phyloP scores from a whole-genome alignment of 495 filamentous ascomycete species.

The Trichoderma parareesei region DNA sequence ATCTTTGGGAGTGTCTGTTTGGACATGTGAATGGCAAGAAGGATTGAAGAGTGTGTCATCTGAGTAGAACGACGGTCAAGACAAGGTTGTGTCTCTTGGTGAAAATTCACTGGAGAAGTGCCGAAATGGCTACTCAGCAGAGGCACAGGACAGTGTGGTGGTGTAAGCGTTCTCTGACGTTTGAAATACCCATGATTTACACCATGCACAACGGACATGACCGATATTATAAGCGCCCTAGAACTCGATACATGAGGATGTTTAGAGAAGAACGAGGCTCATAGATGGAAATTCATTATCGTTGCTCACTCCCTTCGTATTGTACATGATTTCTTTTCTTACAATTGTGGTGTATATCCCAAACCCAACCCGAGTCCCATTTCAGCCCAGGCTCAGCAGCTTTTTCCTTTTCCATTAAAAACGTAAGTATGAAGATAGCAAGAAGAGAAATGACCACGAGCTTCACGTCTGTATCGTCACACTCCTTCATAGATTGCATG shows the following conservation, averaged over 20 bases:
- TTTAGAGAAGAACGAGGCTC: no score
- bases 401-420: not conserved
- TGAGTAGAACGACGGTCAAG: not conserved
- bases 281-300: not conserved
- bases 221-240: no score
- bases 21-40: slow-evolving; percentile 37
- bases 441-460: not conserved
- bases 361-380: not conserved
- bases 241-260: no score
- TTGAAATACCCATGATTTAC: not conserved
- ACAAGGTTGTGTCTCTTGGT: no score
- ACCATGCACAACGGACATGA: no score
- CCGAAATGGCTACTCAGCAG: no score
- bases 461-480: not conserved
- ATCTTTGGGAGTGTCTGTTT: slow-evolving; percentile 89
- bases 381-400: not conserved
- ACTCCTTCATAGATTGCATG: no score
- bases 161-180: not conserved
- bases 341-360: not conserved
- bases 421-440: no score
- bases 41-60: not conserved
- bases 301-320: not conserved
- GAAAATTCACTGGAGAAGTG: no score
- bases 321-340: not conserved
- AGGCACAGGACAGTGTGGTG: no score